Evolutionary conservation across 768 basidiomycete genomes (phyloP), one percentile per base, ranked within the genome.

Genomic region (Suillus brevipes): DNA sequence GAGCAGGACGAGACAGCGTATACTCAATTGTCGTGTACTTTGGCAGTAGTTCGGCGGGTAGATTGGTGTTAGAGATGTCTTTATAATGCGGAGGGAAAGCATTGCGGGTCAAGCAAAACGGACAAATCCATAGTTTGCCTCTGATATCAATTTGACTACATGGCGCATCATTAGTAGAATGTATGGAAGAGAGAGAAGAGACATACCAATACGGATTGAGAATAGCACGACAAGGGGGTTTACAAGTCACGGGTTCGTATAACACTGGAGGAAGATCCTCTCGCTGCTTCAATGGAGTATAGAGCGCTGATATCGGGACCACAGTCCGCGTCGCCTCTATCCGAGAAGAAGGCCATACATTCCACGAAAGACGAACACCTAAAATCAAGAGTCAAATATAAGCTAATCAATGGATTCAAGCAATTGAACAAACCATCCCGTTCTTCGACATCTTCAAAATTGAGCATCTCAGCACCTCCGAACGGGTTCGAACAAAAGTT

Each of bases 11-110:
- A 31, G 91, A 84, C 56, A 99, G 90, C n/a, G 97, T 99, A 81
- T 99, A 99, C 80, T 99, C 97, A 79, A 99, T 97, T 9, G 97
- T 99, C 38, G 97, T 99, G 83, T 98, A 99, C 79, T 97, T 96
- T 73, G 97, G 95, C 45, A 99, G 79, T 37, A 99, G 85, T 76
- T 99, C 97, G 16, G 95, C 91, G 59, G 97, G 97, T 23, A 99
- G 86, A 78, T 99, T 99, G 69, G 92, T 96, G 78, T 91, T 91
- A 56, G 95, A 95, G 69, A 99, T 97, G 75, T 99, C 97, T 80
- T 97, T 97, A 85, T 99, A 99, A 77, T 99, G 97, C 0, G 94
- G 92, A 6, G 97, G 97, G 81, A 99, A 98, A 3, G 96, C 88
- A 76, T 99, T 99, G 65, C 97, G 90, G 42, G 92, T 90, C 61